A percentile compares a stretch with the other conserved stretches of the same genome.
Evolutionary conservation across 73 alveolate species (phyloP).

Genomic region (Loxodes magnus): DNA sequence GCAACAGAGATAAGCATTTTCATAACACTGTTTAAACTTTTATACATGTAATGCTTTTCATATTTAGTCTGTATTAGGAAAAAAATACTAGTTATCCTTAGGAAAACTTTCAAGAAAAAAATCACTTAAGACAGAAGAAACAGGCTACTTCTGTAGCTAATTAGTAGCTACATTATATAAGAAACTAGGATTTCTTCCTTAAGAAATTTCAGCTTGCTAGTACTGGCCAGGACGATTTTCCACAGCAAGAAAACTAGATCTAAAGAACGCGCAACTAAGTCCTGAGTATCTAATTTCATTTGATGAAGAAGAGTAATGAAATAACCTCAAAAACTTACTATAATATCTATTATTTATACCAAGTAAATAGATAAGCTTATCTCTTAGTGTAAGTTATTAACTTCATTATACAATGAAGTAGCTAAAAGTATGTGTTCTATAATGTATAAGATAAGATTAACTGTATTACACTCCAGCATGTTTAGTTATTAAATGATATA

Average conservation of each 20-base stretch:
- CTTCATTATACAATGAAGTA: too few relatives aligned
- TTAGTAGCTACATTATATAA: slow-evolving; percentile 75
- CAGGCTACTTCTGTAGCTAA: slow-evolving; percentile 66
- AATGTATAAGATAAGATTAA: too few relatives aligned
- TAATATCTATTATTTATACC: too few relatives aligned
- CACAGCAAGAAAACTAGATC: slow-evolving; percentile 2
- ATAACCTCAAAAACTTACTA: too few relatives aligned
- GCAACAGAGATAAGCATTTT: slow-evolving; percentile 26
- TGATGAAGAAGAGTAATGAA: too few relatives aligned
- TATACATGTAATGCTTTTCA: slow-evolving; percentile 33
- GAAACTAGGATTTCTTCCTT: slow-evolving; percentile 34
- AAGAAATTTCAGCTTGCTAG: slow-evolving; percentile 18
- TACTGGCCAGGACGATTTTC: slow-evolving; percentile 53
- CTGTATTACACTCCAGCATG: too few relatives aligned
- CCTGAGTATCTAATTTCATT: neutral
- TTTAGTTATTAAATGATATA: too few relatives aligned
- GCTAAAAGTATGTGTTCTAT: too few relatives aligned
- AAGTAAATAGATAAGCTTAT: too few relatives aligned
- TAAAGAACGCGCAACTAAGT: neutral
- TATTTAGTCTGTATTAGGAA: slow-evolving; percentile 37
- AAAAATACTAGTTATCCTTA: slow-evolving; percentile 30
- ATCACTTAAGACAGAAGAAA: slow-evolving; percentile 11
- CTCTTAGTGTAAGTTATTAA: too few relatives aligned
- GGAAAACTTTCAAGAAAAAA: slow-evolving; percentile 23
- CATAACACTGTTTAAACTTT: slow-evolving; percentile 27